phyloP scores from a whole-genome alignment of 129 eudicot species.

The Saposhnikovia divaricata region DNA sequence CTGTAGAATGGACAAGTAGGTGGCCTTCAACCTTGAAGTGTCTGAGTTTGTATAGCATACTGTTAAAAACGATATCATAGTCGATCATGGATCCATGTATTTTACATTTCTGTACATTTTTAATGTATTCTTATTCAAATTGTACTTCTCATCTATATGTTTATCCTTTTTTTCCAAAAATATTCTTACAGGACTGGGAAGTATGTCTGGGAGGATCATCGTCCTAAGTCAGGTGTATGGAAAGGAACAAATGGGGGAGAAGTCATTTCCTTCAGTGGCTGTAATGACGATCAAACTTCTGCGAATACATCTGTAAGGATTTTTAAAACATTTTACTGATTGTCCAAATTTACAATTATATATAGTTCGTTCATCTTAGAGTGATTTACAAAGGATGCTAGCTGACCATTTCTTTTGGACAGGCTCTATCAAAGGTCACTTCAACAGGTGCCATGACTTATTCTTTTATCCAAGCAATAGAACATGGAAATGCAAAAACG shows the following conservation, averaged over 20 bases:
- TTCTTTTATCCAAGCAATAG: constrained; percentile 92
- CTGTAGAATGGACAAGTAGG: constrained; percentile 84
- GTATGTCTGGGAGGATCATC: constrained; percentile 93
- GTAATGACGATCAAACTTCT: constrained; percentile 90
- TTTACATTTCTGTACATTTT: neutral
- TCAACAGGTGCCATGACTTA: constrained; percentile 97
- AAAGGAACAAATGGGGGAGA: constrained; percentile 96
- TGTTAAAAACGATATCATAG: neutral
- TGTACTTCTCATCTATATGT: neutral
- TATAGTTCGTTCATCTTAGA: neutral
- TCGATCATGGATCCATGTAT: neutral
- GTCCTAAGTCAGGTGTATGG: constrained; percentile 73
- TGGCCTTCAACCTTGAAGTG: neutral
- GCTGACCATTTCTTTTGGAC: constrained; percentile 8
- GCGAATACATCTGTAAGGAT: constrained; percentile 70
- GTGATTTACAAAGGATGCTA: neutral
- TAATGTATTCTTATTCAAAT: too few relatives aligned
- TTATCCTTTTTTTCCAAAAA: neutral
- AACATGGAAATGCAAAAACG: constrained; percentile 53
- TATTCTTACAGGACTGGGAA: constrained; percentile 54
- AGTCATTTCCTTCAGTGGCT: constrained; percentile 90
- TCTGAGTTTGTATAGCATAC: neutral
- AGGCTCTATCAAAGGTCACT: constrained; percentile 84
- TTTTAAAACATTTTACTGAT: constrained; percentile 1
- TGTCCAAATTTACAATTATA: neutral